Base-by-base conservation (phyloP, 352 stramenopile genomes). In the Phytophthora cryptogea region DNA sequence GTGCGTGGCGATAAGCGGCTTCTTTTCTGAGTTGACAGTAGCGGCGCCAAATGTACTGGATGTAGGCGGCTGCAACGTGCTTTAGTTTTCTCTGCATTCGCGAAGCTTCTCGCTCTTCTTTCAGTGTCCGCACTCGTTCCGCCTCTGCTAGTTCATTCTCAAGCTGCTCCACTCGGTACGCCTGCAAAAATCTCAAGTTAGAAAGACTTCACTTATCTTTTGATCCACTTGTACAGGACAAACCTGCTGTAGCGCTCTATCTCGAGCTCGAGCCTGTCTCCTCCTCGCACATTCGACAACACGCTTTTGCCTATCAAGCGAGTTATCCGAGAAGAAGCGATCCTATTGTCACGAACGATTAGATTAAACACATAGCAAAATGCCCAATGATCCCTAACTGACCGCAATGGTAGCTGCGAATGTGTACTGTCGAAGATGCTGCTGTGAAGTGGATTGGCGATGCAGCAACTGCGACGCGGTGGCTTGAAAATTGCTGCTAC, bases 321-420 rank as follows among this genome's bases (percentile, higher is more conserved):
- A 92, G 13, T 87, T 89, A 59, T 92, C 83, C 0, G 68, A 70
- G 63, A 81, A 92, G 54, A 92, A 92, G 27, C 83, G 78, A 46
- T 92, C 70, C 83, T 92, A 26, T 17, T 44, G 17, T 44, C 16
- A 44, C 14, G 17, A 44, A 23, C 17, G 9, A 51, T 27, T 44
- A 13, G 2, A 52, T 32, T 36, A 8, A 30, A 33, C 7, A 39
- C 23, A 10, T 53, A 30, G 16, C 39, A 52, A 47, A 13, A 8
- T 17, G 23, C n/a, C 20, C 1, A 6, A 26, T 13, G 39, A 13
- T 39, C 10, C 0, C 28, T 11, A 14, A 66, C 72, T 26, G 33
- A 80, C 74, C 16, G 50, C 72, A 10, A 84, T 78, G 5, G 66
- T 75, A 10, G 69, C 37, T 7, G 74, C 63, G 44, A 83, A 86